Conservation (phyloP, 148 eudicot species). For the Silene latifolia region DNA sequence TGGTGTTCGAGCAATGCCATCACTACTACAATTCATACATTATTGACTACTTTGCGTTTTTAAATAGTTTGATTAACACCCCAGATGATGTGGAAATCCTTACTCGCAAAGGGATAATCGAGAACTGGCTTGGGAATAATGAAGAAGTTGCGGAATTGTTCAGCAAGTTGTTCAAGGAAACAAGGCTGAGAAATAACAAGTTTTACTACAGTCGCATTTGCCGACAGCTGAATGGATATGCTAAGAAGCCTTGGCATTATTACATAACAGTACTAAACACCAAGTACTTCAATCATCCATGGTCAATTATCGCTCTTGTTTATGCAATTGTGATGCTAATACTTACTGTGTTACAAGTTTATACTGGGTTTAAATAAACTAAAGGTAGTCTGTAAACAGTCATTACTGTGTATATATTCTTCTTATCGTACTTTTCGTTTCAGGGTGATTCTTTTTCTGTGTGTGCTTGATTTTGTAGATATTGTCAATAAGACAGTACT, state of each 20-base stretch:
- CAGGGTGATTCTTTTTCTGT: no score
- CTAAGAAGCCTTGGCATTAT: neutral
- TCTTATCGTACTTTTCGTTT: no score
- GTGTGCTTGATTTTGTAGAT: no score
- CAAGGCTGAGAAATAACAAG: neutral
- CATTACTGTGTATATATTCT: no score
- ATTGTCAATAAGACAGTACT: no score
- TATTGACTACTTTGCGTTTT: conserved; percentile 24
- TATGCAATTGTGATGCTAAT: neutral
- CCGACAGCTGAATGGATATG: conserved; percentile 14
- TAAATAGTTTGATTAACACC: conserved; percentile 27
- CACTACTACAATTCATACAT: conserved; percentile 24
- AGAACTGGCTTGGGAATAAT: conserved; percentile 23
- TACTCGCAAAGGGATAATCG: conserved; percentile 21
- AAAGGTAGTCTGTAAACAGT: no score
- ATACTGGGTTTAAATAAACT: neutral
- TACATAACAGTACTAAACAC: conserved; percentile 16
- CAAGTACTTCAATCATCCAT: neutral
- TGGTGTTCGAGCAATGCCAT: conserved; percentile 23
- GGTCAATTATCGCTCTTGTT: neutral
- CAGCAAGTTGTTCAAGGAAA: conserved; percentile 11
- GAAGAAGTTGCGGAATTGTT: conserved; percentile 23
- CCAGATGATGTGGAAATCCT: conserved; percentile 29
- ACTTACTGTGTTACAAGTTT: neutral
- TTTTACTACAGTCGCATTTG: conserved; percentile 15